Conservation (phyloP, 2,329 filamentous ascomycete species). For the Trichoderma citrinoviride region DNA sequence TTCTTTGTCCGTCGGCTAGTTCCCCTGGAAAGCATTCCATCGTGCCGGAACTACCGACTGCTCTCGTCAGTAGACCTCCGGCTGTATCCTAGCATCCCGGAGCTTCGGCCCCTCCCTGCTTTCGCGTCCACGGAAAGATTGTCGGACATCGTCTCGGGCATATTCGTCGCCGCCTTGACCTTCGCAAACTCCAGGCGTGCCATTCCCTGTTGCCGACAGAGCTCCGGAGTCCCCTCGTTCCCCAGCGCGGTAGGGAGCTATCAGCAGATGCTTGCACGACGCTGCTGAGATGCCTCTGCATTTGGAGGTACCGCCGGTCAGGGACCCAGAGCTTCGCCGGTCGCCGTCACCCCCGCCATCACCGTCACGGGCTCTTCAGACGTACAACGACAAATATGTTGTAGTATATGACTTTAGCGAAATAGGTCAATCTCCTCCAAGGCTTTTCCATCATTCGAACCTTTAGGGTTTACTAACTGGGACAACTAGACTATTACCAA, state of each 20-base stretch:
- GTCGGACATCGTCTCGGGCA: not conserved
- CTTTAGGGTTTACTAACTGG: not conserved
- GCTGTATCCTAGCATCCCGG: not conserved
- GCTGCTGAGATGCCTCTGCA: constrained; percentile 12
- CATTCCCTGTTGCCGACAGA: not conserved
- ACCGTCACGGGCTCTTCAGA: not conserved
- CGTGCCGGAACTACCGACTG: not conserved
- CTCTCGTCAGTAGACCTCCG: not conserved
- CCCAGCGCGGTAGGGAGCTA: not conserved
- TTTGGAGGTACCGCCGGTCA: constrained; percentile 7
- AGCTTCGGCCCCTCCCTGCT: not conserved
- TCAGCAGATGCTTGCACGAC: not conserved
- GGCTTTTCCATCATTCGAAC: not conserved
- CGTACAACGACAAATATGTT: constrained; percentile 42
- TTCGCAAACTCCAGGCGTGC: not conserved
- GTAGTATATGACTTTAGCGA: constrained; percentile 39
- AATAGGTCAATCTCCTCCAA: constrained; percentile 30
- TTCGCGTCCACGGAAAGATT: not conserved
- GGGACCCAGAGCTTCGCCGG: constrained; percentile 6
- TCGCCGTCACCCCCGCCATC: constrained; percentile 10
- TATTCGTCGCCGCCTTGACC: not conserved
- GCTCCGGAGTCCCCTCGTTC: not conserved
- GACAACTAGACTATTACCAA: constrained; percentile 33
- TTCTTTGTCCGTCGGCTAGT: not conserved
- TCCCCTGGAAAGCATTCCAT: not conserved